Base-by-base conservation (phyloP, 192 early-diverging fungal species). In the Gaertneriomyces semiglobifer region DNA sequence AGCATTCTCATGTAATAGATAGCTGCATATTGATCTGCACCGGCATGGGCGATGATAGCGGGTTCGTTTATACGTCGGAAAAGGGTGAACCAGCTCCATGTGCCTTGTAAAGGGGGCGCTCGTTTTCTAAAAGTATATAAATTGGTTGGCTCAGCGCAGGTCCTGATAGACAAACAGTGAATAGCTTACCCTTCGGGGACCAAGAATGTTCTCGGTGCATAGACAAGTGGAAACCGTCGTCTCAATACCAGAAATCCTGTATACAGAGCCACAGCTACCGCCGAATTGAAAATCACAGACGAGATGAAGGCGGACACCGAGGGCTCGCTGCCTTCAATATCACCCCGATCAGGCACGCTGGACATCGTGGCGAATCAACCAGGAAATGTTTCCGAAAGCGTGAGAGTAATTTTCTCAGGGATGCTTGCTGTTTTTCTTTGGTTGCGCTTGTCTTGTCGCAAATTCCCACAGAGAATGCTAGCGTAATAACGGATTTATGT, bases 131-230 rank as follows among this genome's bases (percentile, higher is more conserved):
- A 33, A 58, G 10, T 43, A 33, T 14, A 43, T 2, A 44, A 43
- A 25, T 7, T 33, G 12, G 16, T 25, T 39, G 0, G 6, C 11
- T 53, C 18, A 3, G 39, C 19, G 9, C 16, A 25, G 9, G n/a
- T n/a, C 18, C 10, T 4, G 16, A 39, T 12, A 44, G 59, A 40
- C 14, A 38, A 2, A 45, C 51, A n/a, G 52, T 4, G 0, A n/a
- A 33, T 19, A 14, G n/a, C 60, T 45, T 51, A 68, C 66, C 53
- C 60, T 53, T 62, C 60, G 9, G 48, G 40, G 19, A 70, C 68
- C 12, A 70, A 53, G 44, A 63, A 70, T 8, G 60, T 63, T 4
- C 68, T n/a, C 6, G 68, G 68, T 20, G 68, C 68, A 54, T 63
- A 70, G 43, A 70, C 41, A 20, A 63, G 59, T 38, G 68, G 68